A percentile compares a stretch with the other conserved stretches of the same genome.
Evolutionary conservation across 371 early-diverging fungal genomes (phyloP).

Genomic region (Mortierella sp.): DNA sequence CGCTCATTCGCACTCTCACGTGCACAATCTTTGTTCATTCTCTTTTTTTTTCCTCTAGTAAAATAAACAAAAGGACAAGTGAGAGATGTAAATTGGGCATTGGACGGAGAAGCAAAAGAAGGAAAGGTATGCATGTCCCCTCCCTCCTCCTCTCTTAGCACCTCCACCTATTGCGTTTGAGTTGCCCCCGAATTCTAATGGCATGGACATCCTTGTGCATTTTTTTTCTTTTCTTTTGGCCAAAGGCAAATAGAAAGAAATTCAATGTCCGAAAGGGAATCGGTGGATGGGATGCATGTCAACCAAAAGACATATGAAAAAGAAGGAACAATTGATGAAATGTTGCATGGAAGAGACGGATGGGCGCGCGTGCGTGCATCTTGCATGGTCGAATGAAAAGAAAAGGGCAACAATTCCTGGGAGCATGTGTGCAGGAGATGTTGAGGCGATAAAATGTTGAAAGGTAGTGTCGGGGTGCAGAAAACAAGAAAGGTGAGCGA

Average conservation of each 20-base stretch:
- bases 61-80: background rate
- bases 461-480: too few species aligned
- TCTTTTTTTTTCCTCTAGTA: background rate
- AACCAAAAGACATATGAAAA: slow-evolving; percentile 2
- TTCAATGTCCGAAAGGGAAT: background rate
- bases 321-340: background rate
- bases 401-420: background rate
- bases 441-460: too few species aligned
- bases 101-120: background rate
- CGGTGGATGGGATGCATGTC: background rate
- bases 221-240: background rate
- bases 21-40: slow-evolving; percentile 1
- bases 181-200: slow-evolving; percentile 12
- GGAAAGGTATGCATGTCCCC: background rate
- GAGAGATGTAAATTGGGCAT: too few species aligned
- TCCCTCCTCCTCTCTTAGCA: too few species aligned
- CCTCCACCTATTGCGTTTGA: background rate
- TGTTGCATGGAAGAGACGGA: background rate
- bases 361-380: background rate
- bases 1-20: background rate
- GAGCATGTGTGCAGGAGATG: too few species aligned
- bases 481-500: too few species aligned
- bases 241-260: background rate
- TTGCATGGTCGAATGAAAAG: background rate
- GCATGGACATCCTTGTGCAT: background rate